These are phyloP conservation scores for Aristolochia californica DNA, from an alignment of 164 flowering plant species.

Conservation along the genomic window DNA sequence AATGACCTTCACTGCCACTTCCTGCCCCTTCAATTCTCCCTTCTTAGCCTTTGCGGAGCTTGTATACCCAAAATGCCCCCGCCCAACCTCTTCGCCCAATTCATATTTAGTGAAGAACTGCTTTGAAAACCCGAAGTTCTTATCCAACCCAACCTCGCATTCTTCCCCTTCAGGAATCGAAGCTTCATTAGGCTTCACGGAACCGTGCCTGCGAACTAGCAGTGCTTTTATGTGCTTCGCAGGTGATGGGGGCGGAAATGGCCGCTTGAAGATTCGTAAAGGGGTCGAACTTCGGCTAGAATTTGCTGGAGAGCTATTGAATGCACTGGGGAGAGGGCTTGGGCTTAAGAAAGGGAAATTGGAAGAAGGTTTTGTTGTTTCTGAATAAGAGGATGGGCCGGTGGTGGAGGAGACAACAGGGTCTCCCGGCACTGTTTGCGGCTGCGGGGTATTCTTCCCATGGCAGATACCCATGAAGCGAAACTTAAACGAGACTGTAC, in stretches of 20 bases:
- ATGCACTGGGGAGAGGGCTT: conserved; percentile 57
- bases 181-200: conserved; percentile 86
- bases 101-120: conserved; percentile 61
- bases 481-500: neutral
- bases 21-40: conserved; percentile 80
- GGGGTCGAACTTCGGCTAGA: conserved; percentile 68
- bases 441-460: conserved; percentile 47
- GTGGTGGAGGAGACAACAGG: conserved; percentile 10
- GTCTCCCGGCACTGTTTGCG: conserved; percentile 18
- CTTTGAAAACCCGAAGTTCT: conserved; percentile 73
- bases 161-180: conserved; percentile 78
- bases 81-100: conserved; percentile 82
- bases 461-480: conserved; percentile 79
- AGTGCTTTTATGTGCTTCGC: conserved; percentile 92
- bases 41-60: conserved; percentile 72
- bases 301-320: conserved; percentile 70
- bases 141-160: conserved; percentile 59
- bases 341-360: conserved; percentile 72
- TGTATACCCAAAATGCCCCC: conserved; percentile 94
- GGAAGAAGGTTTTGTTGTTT: conserved; percentile 30
- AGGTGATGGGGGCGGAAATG: conserved; percentile 95
- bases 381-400: conserved; percentile 17
- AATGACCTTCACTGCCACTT: conserved; percentile 90
- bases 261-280: conserved; percentile 62
- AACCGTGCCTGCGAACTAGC: conserved; percentile 78